A percentile compares a stretch with the other conserved stretches of the same genome.
These are phyloP conservation scores for Aspergillus pseudonomiae DNA, from an alignment of 2,329 filamentous ascomycete genomes.

Conservation along the genomic window DNA sequence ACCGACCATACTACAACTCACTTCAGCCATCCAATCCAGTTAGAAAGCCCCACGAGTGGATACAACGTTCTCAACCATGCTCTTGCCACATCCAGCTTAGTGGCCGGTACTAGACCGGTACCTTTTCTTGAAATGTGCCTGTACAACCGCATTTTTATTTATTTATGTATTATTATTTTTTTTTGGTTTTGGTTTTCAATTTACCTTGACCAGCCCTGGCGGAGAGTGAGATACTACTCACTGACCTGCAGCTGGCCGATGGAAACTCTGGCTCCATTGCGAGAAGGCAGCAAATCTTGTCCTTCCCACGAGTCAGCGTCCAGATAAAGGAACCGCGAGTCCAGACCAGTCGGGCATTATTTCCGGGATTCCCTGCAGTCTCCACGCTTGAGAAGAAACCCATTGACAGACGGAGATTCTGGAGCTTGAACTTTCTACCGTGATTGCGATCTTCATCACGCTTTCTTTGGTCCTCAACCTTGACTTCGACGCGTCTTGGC, in stretches of 20 bases:
- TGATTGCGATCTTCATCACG: background rate
- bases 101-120: slow-evolving; percentile 1
- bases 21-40: background rate
- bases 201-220: background rate
- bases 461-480: background rate
- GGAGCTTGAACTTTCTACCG: background rate
- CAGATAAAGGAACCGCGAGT: slow-evolving; percentile 8
- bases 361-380: slow-evolving; percentile 14
- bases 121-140: slow-evolving; percentile 3
- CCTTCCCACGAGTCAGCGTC: background rate
- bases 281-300: slow-evolving; percentile 3
- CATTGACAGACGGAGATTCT: slow-evolving; percentile 4
- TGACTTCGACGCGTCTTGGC: background rate
- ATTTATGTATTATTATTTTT: too few species aligned
- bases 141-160: background rate
- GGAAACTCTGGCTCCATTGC: slow-evolving; percentile 8
- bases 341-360: slow-evolving; percentile 23
- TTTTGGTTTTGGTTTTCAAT: background rate
- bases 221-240: background rate
- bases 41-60: background rate
- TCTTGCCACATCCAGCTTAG: background rate
- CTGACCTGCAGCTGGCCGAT: slow-evolving; percentile 22
- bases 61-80: background rate
- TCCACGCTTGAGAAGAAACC: slow-evolving; percentile 5
- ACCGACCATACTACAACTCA: background rate